Conservation (phyloP, 2,329 filamentous ascomycete genomes). For the Raffaelea albimanens region DNA sequence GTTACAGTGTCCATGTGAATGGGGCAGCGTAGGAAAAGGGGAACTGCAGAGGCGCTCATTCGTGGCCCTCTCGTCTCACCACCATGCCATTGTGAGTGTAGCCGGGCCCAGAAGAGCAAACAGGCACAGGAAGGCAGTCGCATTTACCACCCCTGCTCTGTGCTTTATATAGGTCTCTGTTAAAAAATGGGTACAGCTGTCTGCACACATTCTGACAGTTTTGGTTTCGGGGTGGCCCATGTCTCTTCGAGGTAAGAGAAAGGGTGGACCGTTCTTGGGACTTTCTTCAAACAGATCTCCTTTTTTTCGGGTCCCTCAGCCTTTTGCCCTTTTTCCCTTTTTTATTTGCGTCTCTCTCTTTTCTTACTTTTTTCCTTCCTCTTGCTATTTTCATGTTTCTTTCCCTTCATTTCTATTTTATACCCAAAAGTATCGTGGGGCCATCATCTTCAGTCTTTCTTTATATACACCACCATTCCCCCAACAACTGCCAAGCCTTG, state of each 20-base stretch:
- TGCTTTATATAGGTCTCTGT: background rate
- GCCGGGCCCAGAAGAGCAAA: too few species aligned
- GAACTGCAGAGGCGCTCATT: background rate
- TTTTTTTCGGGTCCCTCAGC: background rate
- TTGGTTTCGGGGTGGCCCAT: slow-evolving; percentile 16
- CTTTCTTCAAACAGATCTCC: background rate
- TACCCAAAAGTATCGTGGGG: background rate
- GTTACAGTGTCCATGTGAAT: background rate
- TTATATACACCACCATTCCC: background rate
- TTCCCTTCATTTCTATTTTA: background rate
- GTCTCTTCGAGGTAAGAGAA: background rate
- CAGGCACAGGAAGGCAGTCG: too few species aligned
- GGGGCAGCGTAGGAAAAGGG: background rate
- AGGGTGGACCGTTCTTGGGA: background rate
- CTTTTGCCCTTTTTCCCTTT: background rate
- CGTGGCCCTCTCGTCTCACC: background rate
- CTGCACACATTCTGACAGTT: slow-evolving; percentile 15
- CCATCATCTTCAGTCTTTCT: background rate
- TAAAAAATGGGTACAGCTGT: background rate
- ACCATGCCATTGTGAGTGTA: too few species aligned
- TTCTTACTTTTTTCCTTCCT: background rate
- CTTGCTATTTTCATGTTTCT: slow-evolving; percentile 1
- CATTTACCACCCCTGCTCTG: too few species aligned
- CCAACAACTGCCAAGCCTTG: slow-evolving; percentile 1
- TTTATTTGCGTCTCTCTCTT: background rate